Evolutionary conservation across 352 stramenopile species (phyloP).

Genomic region (Globisporangium spiculum): DNA sequence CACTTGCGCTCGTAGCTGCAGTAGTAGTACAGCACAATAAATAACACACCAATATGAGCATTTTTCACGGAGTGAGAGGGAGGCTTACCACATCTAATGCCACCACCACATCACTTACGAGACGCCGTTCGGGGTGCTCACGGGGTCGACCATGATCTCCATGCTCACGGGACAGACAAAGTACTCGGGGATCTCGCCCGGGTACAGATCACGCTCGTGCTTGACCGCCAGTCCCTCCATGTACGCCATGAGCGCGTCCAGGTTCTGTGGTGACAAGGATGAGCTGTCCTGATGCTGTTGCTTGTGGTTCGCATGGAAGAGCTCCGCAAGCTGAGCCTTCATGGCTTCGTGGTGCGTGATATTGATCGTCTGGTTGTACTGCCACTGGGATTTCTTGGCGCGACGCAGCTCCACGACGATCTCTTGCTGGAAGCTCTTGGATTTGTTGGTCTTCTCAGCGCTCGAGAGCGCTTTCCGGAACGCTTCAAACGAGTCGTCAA

Average conservation of each 20-base stretch:
- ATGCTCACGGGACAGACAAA: conserved; percentile 82
- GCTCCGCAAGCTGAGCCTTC: conserved; percentile 35
- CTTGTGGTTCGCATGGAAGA: conserved; percentile 30
- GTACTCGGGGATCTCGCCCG: conserved; percentile 67
- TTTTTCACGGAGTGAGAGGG: background rate
- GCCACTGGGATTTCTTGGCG: conserved; percentile 68
- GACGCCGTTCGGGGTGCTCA: conserved; percentile 76
- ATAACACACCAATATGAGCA: background rate
- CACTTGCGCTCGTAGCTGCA: conserved; percentile 56
- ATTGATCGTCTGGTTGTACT: conserved; percentile 35
- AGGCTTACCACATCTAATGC: background rate
- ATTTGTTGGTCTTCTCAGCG: conserved; percentile 58
- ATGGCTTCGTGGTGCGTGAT: conserved; percentile 39
- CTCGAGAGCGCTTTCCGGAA: conserved; percentile 47
- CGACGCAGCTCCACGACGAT: conserved; percentile 56
- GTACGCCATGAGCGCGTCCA: conserved; percentile 59
- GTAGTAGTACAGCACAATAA: background rate
- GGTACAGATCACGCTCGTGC: conserved; percentile 47
- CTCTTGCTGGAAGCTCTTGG: conserved; percentile 50
- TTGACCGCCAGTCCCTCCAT: conserved; percentile 49
- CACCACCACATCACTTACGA: conserved; percentile 38
- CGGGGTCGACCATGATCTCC: conserved; percentile 78
- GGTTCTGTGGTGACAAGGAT: conserved; percentile 15
- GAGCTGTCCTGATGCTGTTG: conserved; percentile 15
- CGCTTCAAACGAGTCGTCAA: conserved; percentile 46